These are phyloP conservation scores for Pseudomicrostroma phylloplanum DNA, from an alignment of 1,284 basidiomycete species.

Conservation along the genomic window DNA sequence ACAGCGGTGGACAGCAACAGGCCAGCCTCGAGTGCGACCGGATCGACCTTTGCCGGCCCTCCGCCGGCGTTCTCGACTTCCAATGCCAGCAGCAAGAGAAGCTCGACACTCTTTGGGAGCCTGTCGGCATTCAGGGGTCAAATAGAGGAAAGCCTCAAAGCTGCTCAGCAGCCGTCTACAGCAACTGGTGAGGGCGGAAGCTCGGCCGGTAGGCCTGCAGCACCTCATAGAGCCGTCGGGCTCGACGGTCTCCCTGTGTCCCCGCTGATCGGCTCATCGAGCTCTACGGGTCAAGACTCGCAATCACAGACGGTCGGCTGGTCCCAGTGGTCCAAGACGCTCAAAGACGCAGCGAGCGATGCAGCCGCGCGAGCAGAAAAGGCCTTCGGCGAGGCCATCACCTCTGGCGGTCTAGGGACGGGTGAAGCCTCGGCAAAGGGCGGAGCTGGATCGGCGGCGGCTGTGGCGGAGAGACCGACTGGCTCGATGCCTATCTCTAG, in stretches of 20 bases:
- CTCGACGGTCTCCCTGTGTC: neutral
- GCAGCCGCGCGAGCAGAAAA: slow-evolving; percentile 2
- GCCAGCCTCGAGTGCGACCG: neutral
- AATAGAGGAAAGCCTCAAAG: neutral
- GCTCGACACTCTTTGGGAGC: neutral
- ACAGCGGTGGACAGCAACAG: neutral
- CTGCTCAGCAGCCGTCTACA: neutral
- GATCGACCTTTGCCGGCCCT: neutral
- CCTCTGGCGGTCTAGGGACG: neutral
- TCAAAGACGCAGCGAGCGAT: neutral
- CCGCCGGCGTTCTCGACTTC: neutral
- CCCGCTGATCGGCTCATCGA: neutral
- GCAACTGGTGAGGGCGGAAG: neutral
- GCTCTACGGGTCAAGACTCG: neutral
- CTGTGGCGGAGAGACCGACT: neutral
- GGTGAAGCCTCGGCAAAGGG: neutral
- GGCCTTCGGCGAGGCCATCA: slow-evolving; percentile 1
- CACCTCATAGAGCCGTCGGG: neutral
- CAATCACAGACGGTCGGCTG: neutral
- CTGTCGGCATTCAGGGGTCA: neutral
- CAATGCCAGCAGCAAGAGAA: neutral
- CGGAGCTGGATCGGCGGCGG: neutral
- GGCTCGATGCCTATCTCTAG: neutral
- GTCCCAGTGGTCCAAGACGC: slow-evolving; percentile 3
- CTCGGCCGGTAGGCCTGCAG: neutral